Percentiles rank a stretch among this genome's conserved stretches.
Conservation (phyloP, 2,329 filamentous ascomycete genomes). For the Penicillium sp. region DNA sequence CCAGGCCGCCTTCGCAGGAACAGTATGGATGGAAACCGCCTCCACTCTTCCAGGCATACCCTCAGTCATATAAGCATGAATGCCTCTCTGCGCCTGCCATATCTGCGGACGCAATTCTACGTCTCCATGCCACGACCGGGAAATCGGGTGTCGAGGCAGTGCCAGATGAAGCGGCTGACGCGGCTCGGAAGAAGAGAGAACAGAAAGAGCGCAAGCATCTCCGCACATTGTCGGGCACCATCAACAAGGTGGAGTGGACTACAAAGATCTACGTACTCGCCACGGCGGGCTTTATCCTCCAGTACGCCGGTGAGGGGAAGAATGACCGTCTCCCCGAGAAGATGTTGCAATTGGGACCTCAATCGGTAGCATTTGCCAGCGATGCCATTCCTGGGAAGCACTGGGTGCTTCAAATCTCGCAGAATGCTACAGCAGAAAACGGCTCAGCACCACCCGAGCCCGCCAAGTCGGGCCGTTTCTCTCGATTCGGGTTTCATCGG, state of each 20-base stretch:
- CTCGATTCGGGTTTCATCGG: constrained; percentile 43
- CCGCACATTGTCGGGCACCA: constrained; percentile 38
- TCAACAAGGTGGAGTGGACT: constrained; percentile 44
- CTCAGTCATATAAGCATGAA: constrained; percentile 76
- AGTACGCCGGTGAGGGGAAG: constrained; percentile 48
- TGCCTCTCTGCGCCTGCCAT: constrained; percentile 67
- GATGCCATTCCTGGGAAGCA: constrained; percentile 53
- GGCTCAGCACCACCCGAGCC: constrained; percentile 26
- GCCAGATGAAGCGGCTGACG: constrained; percentile 22
- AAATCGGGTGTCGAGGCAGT: constrained; percentile 19
- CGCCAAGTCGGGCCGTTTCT: constrained; percentile 37
- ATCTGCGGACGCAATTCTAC: constrained; percentile 69
- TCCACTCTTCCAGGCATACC: constrained; percentile 83
- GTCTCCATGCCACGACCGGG: constrained; percentile 47
- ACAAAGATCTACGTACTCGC: constrained; percentile 50
- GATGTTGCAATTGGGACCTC: constrained; percentile 47
- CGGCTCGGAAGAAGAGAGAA: constrained; percentile 35
- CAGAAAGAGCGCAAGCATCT: constrained; percentile 39
- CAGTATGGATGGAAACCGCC: constrained; percentile 63
- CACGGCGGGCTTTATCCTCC: constrained; percentile 48
- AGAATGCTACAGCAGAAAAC: constrained; percentile 36
- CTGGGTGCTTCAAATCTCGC: constrained; percentile 51
- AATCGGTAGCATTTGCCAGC: constrained; percentile 52
- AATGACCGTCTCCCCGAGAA: constrained; percentile 51
- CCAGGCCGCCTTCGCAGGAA: constrained; percentile 27